Base-by-base conservation (phyloP, 2,329 filamentous ascomycete species). In the Setomelanomma holmii region DNA sequence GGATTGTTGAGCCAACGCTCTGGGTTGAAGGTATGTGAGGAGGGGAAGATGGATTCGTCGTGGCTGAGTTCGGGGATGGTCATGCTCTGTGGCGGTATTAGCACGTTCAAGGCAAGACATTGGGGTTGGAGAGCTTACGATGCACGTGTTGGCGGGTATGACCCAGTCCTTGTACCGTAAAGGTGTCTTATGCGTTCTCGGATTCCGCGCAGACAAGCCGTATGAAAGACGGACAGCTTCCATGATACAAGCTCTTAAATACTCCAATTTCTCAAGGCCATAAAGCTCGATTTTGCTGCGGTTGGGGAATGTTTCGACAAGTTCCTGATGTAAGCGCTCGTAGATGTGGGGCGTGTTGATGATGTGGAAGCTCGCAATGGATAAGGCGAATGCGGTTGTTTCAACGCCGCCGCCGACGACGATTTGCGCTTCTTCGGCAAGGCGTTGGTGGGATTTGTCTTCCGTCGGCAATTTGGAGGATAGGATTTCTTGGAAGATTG, bases 1-100 rank as follows among this genome's bases (percentile, higher is more conserved):
- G 64, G 57, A 8, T 64, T 51, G 30, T 60, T 61, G 30, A 79
- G 59, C 76, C 77, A 80, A 24, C 77, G 71, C 48, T 79, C 74
- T 0, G 77, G 76, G 3, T 73, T 61, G 45, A 76, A 79, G 0
- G 45, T 27, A 14, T 58, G 48, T 2, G 71, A 66, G 12, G 73
- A 47, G 0, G 74, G 74, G 61, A 78, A 79, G 22, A 77, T 68
- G 2, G 61, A 45, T 45, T 72, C 67, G 49, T 75, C 70, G 45
- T 72, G 69, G 19, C 61, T 70, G 19, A 76, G 50, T 23, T 74
- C 69, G 2, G 72, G 61, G 8, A 74, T 74, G 0, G 70, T 74
- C 60, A 75, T 76, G 21, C 27, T 30, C 27, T 30, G 27, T 14
- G 10, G 5, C 16, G 11, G 6, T 17, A n/a, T n/a, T n/a, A n/a